Conservation (phyloP, 2,329 filamentous ascomycete species). For the Aspergillus awamori region DNA sequence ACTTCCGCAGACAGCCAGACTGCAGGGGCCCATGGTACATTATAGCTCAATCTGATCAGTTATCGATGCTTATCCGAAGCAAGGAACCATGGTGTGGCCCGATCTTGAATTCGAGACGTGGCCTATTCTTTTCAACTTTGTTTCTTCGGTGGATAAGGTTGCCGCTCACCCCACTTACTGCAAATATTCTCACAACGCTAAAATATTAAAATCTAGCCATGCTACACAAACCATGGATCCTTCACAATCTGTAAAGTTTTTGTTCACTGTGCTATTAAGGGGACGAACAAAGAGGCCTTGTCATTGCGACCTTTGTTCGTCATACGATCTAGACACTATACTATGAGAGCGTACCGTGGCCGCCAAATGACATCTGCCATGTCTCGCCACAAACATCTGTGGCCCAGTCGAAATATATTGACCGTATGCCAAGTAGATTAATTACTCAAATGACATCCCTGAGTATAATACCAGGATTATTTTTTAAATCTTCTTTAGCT, state of each 20-base stretch:
- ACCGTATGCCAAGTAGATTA: too few species aligned
- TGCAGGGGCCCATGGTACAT: not conserved
- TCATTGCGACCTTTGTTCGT: too few species aligned
- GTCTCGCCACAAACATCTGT: too few species aligned
- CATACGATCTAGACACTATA: too few species aligned
- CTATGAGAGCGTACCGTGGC: too few species aligned
- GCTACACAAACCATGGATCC: not conserved
- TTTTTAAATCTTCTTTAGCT: too few species aligned
- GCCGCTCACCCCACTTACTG: not conserved
- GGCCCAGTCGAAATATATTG: too few species aligned
- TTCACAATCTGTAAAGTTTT: not conserved
- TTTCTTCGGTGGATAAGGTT: not conserved
- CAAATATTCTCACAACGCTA: not conserved
- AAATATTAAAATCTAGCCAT: not conserved
- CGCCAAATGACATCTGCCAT: too few species aligned
- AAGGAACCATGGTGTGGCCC: not conserved
- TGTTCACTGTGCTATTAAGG: too few species aligned
- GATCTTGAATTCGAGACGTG: not conserved
- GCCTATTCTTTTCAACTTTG: not conserved
- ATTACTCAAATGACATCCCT: rapidly evolving
- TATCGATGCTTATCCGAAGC: not conserved
- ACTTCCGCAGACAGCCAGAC: not conserved
- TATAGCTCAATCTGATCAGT: not conserved
- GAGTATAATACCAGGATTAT: too few species aligned
- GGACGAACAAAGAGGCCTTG: too few species aligned